These are phyloP conservation scores for Lipomyces spencermartinsiae DNA, from an alignment of 805 yeast genomes.

Conservation along the genomic window DNA sequence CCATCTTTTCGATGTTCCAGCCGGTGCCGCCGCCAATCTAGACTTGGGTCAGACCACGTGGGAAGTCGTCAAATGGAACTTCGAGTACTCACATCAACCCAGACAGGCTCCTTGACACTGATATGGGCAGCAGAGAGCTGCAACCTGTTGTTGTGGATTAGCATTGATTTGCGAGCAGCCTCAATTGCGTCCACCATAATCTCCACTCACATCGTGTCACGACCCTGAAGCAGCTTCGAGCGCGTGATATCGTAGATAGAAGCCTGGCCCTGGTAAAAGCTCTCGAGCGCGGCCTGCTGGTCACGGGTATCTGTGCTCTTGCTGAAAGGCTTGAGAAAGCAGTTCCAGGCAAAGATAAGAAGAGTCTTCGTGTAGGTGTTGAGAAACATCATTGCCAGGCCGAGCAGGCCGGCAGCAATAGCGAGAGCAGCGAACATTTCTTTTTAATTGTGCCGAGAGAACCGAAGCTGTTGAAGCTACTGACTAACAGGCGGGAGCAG, in stretches of 20 bases:
- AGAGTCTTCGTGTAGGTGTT: constrained; percentile 25
- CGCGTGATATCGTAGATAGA: constrained; percentile 77
- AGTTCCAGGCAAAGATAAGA: constrained; percentile 52
- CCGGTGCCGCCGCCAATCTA: constrained; percentile 86
- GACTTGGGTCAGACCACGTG: not conserved
- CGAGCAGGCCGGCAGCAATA: constrained; percentile 23
- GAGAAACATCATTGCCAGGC: constrained; percentile 19
- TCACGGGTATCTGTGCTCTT: constrained; percentile 46
- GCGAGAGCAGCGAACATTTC: constrained; percentile 17
- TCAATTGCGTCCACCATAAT: not conserved
- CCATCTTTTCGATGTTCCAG: constrained; percentile 78
- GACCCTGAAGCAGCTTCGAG: constrained; percentile 67
- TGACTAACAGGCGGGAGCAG: not conserved
- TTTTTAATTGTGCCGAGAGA: not conserved
- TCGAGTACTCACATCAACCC: constrained; percentile 58
- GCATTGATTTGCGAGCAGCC: constrained; percentile 40
- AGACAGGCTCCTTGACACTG: constrained; percentile 54
- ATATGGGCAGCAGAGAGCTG: constrained; percentile 26
- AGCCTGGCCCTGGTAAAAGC: constrained; percentile 78
- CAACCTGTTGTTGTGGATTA: constrained; percentile 17
- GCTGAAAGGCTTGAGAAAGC: constrained; percentile 66
- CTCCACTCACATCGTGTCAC: constrained; percentile 64
- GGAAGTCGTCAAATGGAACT: not conserved
- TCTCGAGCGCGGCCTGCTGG: constrained; percentile 69
- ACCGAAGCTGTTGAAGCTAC: constrained; percentile 7